Percentiles rank a stretch among this genome's conserved stretches.
Conservation (phyloP, 2,329 filamentous ascomycete genomes). For the Bipolaris oryzae region DNA sequence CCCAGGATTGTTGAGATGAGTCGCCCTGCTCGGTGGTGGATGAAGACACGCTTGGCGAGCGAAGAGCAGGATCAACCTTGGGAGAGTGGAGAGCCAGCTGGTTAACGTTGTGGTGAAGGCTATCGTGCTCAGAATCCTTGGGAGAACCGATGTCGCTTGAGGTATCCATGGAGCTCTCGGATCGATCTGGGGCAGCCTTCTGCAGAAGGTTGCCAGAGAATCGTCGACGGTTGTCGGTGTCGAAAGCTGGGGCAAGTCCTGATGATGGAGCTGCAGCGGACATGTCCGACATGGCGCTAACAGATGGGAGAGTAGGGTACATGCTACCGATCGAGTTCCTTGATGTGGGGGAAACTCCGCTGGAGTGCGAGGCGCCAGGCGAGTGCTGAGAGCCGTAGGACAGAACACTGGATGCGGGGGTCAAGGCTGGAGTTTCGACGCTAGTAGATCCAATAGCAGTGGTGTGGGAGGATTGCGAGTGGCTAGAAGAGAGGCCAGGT, state of each 20-base stretch:
- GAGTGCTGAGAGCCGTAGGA: slow-evolving; percentile 81
- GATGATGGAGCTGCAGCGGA: slow-evolving; percentile 69
- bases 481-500: slow-evolving; percentile 47
- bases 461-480: slow-evolving; percentile 60
- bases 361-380: slow-evolving; percentile 66
- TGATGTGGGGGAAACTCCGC: slow-evolving; percentile 67
- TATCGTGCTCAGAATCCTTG: slow-evolving; percentile 46
- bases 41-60: slow-evolving; percentile 48
- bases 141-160: slow-evolving; percentile 45
- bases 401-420: slow-evolving; percentile 74
- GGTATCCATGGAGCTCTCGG: slow-evolving; percentile 47
- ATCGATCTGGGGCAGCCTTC: slow-evolving; percentile 47
- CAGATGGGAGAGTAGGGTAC: slow-evolving; percentile 77
- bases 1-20: slow-evolving; percentile 60
- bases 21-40: slow-evolving; percentile 45
- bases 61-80: slow-evolving; percentile 48
- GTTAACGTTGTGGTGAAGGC: slow-evolving; percentile 47
- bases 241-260: slow-evolving; percentile 69
- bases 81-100: slow-evolving; percentile 49
- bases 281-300: slow-evolving; percentile 68
- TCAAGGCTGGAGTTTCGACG: slow-evolving; percentile 74
- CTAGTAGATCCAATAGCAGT: slow-evolving; percentile 50
- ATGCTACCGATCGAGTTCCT: slow-evolving; percentile 63
- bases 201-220: slow-evolving; percentile 67
- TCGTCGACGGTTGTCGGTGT: slow-evolving; percentile 64